These are phyloP conservation scores for Begonia masoniana DNA, from an alignment of 306 rosid species.

Conservation along the genomic window DNA sequence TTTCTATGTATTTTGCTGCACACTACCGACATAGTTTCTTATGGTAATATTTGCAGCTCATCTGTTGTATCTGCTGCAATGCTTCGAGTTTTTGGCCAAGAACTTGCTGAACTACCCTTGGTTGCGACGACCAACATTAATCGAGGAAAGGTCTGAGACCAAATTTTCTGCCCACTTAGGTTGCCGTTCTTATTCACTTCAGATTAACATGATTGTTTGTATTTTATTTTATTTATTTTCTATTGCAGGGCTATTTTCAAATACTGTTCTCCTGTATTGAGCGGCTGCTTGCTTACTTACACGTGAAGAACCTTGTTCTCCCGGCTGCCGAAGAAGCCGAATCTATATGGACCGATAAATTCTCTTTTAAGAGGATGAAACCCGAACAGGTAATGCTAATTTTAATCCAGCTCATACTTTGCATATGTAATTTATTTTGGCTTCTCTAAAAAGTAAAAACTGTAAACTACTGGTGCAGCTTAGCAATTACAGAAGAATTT, in stretches of 20 bases:
- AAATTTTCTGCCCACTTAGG: neutral
- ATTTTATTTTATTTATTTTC: neutral
- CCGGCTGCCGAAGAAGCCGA: constrained; percentile 96
- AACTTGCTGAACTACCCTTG: constrained; percentile 89
- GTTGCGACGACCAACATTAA: constrained; percentile 69
- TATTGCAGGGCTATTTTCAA: constrained; percentile 93
- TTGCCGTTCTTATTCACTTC: no score
- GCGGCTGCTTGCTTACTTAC: constrained; percentile 62
- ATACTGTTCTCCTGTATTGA: constrained; percentile 78
- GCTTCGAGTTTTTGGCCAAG: constrained; percentile 68
- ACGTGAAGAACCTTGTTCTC: constrained; percentile 66
- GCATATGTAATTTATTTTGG: no score
- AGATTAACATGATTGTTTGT: no score
- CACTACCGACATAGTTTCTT: constrained; percentile 10
- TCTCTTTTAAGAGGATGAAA: constrained; percentile 63
- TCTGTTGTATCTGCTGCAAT: constrained; percentile 85
- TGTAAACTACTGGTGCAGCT: constrained; percentile 34
- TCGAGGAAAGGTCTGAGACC: constrained; percentile 72
- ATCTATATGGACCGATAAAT: constrained; percentile 80
- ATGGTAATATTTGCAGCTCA: constrained; percentile 50
- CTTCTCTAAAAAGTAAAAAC: no score
- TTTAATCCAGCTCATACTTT: no score
- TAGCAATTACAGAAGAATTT: constrained; percentile 50
- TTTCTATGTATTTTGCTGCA: no score
- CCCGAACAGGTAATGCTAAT: constrained; percentile 56